phyloP scores from a whole-genome alignment of 2,329 filamentous ascomycete species.

The Botrytis deweyae region DNA sequence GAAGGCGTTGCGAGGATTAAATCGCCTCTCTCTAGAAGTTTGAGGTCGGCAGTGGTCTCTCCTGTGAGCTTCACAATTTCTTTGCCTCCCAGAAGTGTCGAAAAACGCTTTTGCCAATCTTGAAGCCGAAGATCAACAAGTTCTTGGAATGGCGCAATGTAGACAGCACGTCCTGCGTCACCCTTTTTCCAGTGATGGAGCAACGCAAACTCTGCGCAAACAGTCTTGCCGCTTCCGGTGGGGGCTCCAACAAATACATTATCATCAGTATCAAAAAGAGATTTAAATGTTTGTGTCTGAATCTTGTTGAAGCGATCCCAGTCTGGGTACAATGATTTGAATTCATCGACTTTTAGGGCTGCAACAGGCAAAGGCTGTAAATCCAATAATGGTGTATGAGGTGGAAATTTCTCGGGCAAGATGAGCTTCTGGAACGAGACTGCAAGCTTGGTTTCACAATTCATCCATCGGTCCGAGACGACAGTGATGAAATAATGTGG shows the following conservation, averaged over 20 bases:
- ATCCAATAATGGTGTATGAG: conserved; percentile 88
- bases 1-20: conserved; percentile 87
- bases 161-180: conserved; percentile 77
- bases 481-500: conserved; percentile 98
- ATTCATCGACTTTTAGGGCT: conserved; percentile 83
- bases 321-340: conserved; percentile 74
- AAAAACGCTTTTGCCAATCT: conserved; percentile 81
- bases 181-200: conserved; percentile 80
- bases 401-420: conserved; percentile 90
- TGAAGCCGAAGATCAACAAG: conserved; percentile 77
- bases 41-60: conserved; percentile 86
- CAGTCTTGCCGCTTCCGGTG: conserved; percentile 92
- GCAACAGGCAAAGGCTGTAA: conserved; percentile 87
- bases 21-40: conserved; percentile 82
- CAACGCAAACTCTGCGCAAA: conserved; percentile 92
- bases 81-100: conserved; percentile 75
- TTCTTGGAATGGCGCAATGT: conserved; percentile 93
- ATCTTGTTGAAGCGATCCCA: conserved; percentile 95
- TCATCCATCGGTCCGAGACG: conserved; percentile 96
- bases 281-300: conserved; percentile 96
- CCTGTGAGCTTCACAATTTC: conserved; percentile 90
- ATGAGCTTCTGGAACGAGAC: conserved; percentile 95
- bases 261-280: conserved; percentile 84
- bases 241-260: conserved; percentile 93
- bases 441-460: conserved; percentile 88